Base-by-base conservation (phyloP, 2,329 filamentous ascomycete species). In the Fusarium fujikuroi region DNA sequence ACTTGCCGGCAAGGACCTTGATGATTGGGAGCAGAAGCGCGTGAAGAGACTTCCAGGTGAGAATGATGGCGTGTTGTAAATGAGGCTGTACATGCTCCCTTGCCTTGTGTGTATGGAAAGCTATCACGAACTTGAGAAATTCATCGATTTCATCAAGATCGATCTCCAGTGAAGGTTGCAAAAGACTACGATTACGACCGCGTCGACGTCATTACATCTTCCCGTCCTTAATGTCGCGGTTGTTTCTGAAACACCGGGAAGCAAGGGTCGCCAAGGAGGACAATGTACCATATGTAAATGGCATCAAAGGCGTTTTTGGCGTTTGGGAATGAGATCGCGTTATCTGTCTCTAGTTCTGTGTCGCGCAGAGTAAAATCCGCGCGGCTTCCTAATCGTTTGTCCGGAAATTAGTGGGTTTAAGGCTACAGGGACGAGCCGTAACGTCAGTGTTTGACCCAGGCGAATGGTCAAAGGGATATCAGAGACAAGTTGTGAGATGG, bases 1-100 rank as follows among this genome's bases (percentile, higher is more conserved):
- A 61, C 74, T 80, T 47, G 75, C 86, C 93, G 93, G 93, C 37
- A 97, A 97, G 82, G 96, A 98, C 80, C 84, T 98, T 69, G 95
- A 99, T 79, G 89, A 94, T 79, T 99, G 96, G 96, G 95, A 98
- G 81, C 96, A 98, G 84, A 97, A 96, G 84, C 91, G 97, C 60
- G 95, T 98, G 16, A 91, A 97, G 85, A 88, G 96, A 80, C 87
- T 98, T 69, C 91, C 93, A 25, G 96, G 96, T 75, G 97, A 99
- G 83, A 92, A 90, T 69, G 95, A 99, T 81, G 95, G 95, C 39
- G 89, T 93, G 57, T 81, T 97, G 53, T 75, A 65, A 70, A 54
- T 42, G 39, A 70, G 54, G 65, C 43, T 59, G 34, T 60, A 60
- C 25, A 25, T 36, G 37, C 50, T 67, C 47, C 61, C 63, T 72